Evolutionary conservation across 305 asterid species (phyloP).

Genomic region (Fraxinus velutina): DNA sequence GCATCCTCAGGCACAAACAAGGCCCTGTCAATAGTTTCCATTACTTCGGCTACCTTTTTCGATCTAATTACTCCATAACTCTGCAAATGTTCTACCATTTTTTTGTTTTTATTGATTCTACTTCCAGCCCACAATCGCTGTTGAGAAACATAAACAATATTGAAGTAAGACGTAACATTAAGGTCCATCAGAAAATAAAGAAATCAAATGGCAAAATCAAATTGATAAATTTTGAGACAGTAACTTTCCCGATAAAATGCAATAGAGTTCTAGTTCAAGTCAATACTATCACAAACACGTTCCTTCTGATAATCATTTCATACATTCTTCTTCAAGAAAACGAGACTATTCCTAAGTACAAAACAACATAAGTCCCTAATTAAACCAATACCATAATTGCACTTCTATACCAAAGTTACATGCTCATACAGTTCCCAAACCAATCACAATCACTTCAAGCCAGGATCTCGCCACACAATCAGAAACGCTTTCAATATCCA

Average conservation of each 20-base stretch:
- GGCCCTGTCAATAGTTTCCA: constrained; percentile 84
- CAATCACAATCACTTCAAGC: not conserved
- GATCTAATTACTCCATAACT: constrained; percentile 58
- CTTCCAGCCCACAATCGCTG: constrained; percentile 69
- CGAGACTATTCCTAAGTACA: not conserved
- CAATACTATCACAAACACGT: not conserved
- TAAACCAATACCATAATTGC: not conserved
- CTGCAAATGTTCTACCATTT: constrained; percentile 61
- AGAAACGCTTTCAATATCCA: not conserved
- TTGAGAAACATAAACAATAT: constrained; percentile 37
- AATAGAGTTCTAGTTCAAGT: not conserved
- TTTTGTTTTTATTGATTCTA: constrained; percentile 45
- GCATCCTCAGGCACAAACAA: constrained; percentile 77
- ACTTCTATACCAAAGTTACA: not conserved
- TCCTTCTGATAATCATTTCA: not conserved
- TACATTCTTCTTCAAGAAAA: not conserved
- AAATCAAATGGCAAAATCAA: constrained; percentile 19
- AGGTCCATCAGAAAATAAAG: constrained; percentile 28
- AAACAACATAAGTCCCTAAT: not conserved
- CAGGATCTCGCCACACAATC: not conserved
- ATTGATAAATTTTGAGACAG: not conserved
- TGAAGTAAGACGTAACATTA: constrained; percentile 34
- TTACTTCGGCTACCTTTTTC: constrained; percentile 65
- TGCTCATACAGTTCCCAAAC: not conserved
- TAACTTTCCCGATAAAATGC: not conserved